Conservation (phyloP, 208 protist genomes). For the Trypanosoma mega region DNA sequence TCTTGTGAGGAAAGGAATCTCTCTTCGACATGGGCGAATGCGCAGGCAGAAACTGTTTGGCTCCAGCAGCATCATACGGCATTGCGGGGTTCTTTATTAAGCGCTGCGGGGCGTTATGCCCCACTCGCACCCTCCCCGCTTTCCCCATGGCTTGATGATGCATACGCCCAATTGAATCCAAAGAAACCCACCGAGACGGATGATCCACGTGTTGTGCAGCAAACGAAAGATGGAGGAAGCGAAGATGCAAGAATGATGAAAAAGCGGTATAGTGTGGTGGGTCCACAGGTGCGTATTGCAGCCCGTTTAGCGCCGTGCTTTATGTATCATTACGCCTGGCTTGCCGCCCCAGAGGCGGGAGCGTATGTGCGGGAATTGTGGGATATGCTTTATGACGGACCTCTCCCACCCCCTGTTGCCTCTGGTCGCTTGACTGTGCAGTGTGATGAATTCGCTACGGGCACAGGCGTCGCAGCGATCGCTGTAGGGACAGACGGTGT, state of each 20-base stretch:
- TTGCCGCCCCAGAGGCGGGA: neutral
- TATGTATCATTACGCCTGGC: slow-evolving; percentile 22
- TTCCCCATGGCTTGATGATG: neutral
- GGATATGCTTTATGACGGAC: slow-evolving; percentile 6
- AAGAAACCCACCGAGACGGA: too few species aligned
- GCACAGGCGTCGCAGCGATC: too few species aligned
- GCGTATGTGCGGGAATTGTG: slow-evolving; percentile 20
- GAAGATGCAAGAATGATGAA: too few species aligned
- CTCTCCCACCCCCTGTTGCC: neutral
- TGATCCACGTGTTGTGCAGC: too few species aligned
- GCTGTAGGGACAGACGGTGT: too few species aligned
- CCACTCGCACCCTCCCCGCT: slow-evolving; percentile 1
- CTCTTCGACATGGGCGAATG: too few species aligned
- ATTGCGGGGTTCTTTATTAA: slow-evolving; percentile 11
- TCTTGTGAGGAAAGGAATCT: too few species aligned
- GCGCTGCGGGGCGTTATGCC: slow-evolving; percentile 19
- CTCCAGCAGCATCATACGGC: slow-evolving; percentile 11
- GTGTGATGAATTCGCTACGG: slow-evolving; percentile 15
- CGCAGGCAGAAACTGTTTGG: neutral
- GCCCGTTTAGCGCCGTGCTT: slow-evolving; percentile 7
- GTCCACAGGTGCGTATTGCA: slow-evolving; percentile 2
- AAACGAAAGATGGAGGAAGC: too few species aligned
- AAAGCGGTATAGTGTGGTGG: too few species aligned
- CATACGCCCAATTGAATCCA: slow-evolving; percentile 8
- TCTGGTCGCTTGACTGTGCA: slow-evolving; percentile 19